A percentile compares a stretch with the other conserved stretches of the same genome.
Conservation (phyloP, 352 stramenopile genomes). For the Globisporangium irregulare region DNA sequence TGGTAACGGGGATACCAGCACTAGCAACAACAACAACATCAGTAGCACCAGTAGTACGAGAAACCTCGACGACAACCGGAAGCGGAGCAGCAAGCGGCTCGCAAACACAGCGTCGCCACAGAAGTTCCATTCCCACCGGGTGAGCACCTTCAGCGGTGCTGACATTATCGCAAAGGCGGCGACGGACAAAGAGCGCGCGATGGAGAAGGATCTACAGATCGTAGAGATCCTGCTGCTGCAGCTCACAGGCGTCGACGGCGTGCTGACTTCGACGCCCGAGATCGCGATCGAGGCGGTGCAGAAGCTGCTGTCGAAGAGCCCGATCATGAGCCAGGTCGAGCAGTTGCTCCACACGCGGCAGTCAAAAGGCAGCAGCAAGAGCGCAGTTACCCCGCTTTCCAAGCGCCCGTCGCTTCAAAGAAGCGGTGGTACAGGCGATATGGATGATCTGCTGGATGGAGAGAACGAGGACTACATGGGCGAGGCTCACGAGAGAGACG, state of each 20-base stretch:
- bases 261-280: constrained; percentile 26
- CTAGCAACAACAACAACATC: background rate
- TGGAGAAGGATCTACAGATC: constrained; percentile 18
- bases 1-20: background rate
- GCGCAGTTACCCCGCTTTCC: background rate
- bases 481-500: background rate
- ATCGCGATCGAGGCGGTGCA: constrained; percentile 25
- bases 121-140: background rate
- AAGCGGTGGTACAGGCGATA: background rate
- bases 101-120: background rate
- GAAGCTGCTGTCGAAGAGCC: constrained; percentile 24
- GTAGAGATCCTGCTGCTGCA: constrained; percentile 36
- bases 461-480: constrained; percentile 28
- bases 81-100: constrained; percentile 4
- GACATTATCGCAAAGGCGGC: constrained; percentile 9
- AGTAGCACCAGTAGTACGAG: background rate
- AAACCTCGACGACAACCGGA: background rate
- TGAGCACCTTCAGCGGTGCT: constrained; percentile 5
- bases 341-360: constrained; percentile 39
- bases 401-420: constrained; percentile 5
- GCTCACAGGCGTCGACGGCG: constrained; percentile 32
- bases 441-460: constrained; percentile 6
- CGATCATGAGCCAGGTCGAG: constrained; percentile 31
- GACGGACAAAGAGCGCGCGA: background rate
- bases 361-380: constrained; percentile 19